These are phyloP conservation scores for Aureobasidium subglaciale DNA, from an alignment of 2,329 filamentous ascomycete genomes.

Conservation along the genomic window DNA sequence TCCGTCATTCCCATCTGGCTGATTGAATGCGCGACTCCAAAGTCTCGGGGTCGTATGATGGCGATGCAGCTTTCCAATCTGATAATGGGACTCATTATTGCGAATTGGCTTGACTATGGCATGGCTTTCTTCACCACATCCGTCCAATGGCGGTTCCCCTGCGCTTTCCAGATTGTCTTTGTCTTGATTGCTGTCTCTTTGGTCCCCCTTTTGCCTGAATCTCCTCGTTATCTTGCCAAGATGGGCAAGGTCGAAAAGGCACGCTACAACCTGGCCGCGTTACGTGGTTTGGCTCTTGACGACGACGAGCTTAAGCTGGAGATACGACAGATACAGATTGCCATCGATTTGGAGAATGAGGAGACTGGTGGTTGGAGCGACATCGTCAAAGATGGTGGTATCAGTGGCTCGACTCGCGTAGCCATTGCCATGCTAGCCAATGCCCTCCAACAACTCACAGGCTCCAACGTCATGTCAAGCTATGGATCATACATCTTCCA, in stretches of 20 bases:
- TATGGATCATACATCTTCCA: constrained; percentile 20
- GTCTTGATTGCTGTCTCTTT: constrained; percentile 42
- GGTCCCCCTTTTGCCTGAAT: constrained; percentile 40
- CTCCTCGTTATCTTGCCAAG: constrained; percentile 37
- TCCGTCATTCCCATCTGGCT: constrained; percentile 47
- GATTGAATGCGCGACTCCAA: constrained; percentile 44
- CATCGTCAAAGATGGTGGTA: constrained; percentile 29
- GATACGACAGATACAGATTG: constrained; percentile 44
- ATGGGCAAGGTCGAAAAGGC: constrained; percentile 40
- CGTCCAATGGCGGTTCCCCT: constrained; percentile 46
- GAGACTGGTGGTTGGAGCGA: constrained; percentile 32
- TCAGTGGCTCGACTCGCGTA: constrained; percentile 28
- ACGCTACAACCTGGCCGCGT: constrained; percentile 39
- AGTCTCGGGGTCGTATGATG: constrained; percentile 44
- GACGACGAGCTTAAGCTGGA: constrained; percentile 29
- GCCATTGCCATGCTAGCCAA: not conserved
- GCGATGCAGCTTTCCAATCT: constrained; percentile 46
- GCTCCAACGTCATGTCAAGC: constrained; percentile 26
- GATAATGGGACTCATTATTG: constrained; percentile 41
- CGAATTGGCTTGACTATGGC: constrained; percentile 35
- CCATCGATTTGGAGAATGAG: constrained; percentile 22
- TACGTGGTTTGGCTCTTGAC: constrained; percentile 41
- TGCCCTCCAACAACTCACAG: constrained; percentile 19
- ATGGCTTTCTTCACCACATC: constrained; percentile 46
- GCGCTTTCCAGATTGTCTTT: constrained; percentile 47